Percentiles rank a stretch among this genome's conserved stretches.
These are phyloP conservation scores for Clarireedia hainanense DNA, from an alignment of 2,329 filamentous ascomycete genomes.

Conservation along the genomic window DNA sequence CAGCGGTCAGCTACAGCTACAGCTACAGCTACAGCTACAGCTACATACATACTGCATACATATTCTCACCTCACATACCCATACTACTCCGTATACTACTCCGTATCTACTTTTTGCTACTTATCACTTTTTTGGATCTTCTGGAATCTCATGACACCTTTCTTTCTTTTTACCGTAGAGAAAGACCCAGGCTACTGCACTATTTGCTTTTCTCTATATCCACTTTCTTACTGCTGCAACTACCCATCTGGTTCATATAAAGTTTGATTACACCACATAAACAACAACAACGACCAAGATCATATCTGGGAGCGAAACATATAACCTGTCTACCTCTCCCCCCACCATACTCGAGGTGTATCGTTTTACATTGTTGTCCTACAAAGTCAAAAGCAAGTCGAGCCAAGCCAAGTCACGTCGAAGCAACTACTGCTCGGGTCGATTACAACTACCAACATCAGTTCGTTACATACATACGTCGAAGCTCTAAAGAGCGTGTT, in stretches of 20 bases:
- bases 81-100: not conserved
- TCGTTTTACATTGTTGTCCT: not conserved
- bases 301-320: slow-evolving; percentile 2
- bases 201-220: slow-evolving; percentile 1
- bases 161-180: slow-evolving; percentile 2
- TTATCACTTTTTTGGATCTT: not conserved
- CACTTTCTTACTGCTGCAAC: not conserved
- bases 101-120: slow-evolving; percentile 5
- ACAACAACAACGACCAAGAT: not conserved
- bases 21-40: slow-evolving; percentile 2
- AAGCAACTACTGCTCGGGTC: not conserved
- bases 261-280: slow-evolving; percentile 9
- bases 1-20: slow-evolving; percentile 10
- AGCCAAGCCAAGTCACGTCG: not conserved
- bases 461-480: not conserved
- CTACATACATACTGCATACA: not conserved
- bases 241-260: slow-evolving; percentile 5
- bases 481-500: slow-evolving; percentile 8
- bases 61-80: not conserved
- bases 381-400: not conserved
- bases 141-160: not conserved
- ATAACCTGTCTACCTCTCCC: not conserved
- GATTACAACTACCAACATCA: not conserved
- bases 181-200: not conserved
- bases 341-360: not conserved